Conservation (phyloP, 2,329 filamentous ascomycete species). For the Colletotrichum lindemuthianum region DNA sequence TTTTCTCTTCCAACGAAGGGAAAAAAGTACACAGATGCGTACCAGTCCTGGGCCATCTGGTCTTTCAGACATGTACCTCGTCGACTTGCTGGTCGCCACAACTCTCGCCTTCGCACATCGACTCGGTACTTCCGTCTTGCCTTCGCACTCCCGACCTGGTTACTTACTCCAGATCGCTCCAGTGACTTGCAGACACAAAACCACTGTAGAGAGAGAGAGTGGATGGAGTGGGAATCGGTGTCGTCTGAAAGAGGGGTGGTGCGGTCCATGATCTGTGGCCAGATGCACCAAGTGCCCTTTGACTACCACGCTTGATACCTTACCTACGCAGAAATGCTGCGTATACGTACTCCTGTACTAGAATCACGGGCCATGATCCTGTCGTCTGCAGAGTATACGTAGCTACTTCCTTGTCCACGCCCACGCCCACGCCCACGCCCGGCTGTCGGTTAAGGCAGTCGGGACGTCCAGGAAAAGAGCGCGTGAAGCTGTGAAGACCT, state of each 20-base stretch:
- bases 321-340: no score
- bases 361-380: no score
- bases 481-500: neutral
- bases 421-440: neutral
- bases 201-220: no score
- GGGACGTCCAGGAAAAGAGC: slow-evolving; percentile 6
- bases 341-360: no score
- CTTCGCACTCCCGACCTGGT: slow-evolving; percentile 14
- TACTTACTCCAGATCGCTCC: slow-evolving; percentile 14
- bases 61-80: slow-evolving; percentile 28
- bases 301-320: neutral
- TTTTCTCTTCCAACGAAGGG: neutral
- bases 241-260: slow-evolving; percentile 26
- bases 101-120: neutral
- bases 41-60: slow-evolving; percentile 22
- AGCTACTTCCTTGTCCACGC: slow-evolving; percentile 17
- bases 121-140: slow-evolving; percentile 26
- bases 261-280: slow-evolving; percentile 24
- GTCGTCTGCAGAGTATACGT: slow-evolving; percentile 13
- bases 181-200: slow-evolving; percentile 23
- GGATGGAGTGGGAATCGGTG: slow-evolving; percentile 25
- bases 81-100: neutral
- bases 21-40: slow-evolving; percentile 10
- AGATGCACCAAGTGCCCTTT: slow-evolving; percentile 21
- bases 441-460: slow-evolving; percentile 35